phyloP scores from a whole-genome alignment of 306 rosid species.

The Glycine soja region DNA sequence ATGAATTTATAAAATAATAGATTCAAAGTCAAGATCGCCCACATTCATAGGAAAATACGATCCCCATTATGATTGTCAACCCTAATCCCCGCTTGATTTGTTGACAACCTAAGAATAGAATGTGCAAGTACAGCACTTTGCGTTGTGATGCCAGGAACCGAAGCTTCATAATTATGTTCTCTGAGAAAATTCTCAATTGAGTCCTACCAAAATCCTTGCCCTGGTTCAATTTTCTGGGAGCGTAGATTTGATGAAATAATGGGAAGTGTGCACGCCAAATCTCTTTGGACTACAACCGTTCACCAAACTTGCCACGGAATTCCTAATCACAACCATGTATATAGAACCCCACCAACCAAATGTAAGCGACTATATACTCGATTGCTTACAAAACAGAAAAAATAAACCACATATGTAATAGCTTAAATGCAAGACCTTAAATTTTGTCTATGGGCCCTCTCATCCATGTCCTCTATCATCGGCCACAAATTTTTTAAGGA shows the following conservation, averaged over 20 bases:
- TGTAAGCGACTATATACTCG: slow-evolving; percentile 20
- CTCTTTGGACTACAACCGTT: slow-evolving; percentile 32
- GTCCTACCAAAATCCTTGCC: not conserved
- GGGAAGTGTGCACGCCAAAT: slow-evolving; percentile 26
- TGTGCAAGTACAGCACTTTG: not conserved
- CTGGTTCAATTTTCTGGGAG: slow-evolving; percentile 10
- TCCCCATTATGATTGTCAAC: slow-evolving; percentile 8
- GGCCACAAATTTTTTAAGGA: slow-evolving; percentile 23
- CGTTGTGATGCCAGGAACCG: not conserved
- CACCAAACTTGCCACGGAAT: slow-evolving; percentile 40
- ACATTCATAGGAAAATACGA: slow-evolving; percentile 23
- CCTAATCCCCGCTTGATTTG: not conserved
- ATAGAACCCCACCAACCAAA: slow-evolving; percentile 43
- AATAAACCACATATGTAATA: not conserved
- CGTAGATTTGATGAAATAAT: slow-evolving; percentile 7
- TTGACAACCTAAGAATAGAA: slow-evolving; percentile 14
- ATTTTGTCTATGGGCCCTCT: slow-evolving; percentile 14
- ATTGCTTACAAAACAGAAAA: slow-evolving; percentile 14
- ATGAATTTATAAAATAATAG: not conserved
- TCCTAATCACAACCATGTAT: slow-evolving; percentile 40
- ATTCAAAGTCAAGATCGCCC: slow-evolving; percentile 42
- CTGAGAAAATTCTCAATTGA: not conserved
- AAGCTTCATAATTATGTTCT: not conserved
- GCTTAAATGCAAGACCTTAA: slow-evolving; percentile 15
- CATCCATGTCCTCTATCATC: slow-evolving; percentile 25